These are phyloP conservation scores for Polychytrium aggregatum DNA, from an alignment of 192 early-diverging fungal species.

Conservation along the genomic window DNA sequence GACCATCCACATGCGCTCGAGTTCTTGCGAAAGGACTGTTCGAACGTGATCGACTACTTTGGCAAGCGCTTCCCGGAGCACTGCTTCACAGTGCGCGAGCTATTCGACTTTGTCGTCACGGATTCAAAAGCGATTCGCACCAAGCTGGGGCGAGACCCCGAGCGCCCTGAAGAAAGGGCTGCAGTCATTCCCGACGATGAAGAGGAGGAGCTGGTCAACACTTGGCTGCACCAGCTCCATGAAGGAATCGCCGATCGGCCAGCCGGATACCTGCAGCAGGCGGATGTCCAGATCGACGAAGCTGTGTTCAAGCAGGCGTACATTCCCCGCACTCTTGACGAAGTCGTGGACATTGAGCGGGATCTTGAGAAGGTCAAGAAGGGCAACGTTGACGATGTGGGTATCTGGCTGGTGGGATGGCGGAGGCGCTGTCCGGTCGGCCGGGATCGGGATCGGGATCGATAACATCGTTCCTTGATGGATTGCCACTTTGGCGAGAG, in stretches of 20 bases:
- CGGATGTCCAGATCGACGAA: slow-evolving; percentile 52
- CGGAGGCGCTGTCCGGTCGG: no score
- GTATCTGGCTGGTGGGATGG: slow-evolving; percentile 2
- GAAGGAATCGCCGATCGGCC: slow-evolving; percentile 21
- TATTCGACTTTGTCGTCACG: slow-evolving; percentile 77
- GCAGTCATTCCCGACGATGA: no score
- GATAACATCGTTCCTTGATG: no score
- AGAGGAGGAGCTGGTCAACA: no score
- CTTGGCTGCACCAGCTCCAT: no score
- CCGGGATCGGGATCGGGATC: no score
- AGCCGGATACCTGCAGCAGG: slow-evolving; percentile 14
- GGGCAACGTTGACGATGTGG: slow-evolving; percentile 59
- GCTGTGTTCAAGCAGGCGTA: slow-evolving; percentile 85
- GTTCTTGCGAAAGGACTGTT: slow-evolving; percentile 89
- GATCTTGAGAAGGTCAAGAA: slow-evolving; percentile 65
- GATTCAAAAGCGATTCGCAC: slow-evolving; percentile 8
- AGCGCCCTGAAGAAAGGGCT: no score
- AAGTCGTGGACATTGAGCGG: slow-evolving; percentile 77
- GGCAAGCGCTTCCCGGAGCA: slow-evolving; percentile 54
- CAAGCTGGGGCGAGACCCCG: no score
- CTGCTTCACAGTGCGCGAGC: slow-evolving; percentile 55
- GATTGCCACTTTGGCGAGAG: background rate
- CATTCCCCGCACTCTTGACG: slow-evolving; percentile 83
- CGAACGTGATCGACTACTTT: slow-evolving; percentile 91
- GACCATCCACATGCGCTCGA: slow-evolving; percentile 95